Conservation (phyloP, 805 yeast species). For the Ogataea methanolica region DNA sequence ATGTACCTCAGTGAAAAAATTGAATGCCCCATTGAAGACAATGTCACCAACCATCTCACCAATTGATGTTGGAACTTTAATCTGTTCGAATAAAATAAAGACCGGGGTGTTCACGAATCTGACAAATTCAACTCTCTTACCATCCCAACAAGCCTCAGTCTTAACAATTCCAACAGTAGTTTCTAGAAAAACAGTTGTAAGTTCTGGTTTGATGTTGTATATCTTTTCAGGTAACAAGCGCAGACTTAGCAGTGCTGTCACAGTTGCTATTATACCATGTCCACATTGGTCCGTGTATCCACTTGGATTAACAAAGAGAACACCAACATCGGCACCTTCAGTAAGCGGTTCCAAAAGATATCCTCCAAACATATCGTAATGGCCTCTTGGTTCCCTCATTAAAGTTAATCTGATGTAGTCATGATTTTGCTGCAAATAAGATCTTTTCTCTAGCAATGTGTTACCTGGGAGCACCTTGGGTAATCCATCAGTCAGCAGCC, state of each 20-base stretch:
- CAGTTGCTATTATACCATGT: slow-evolving; percentile 25
- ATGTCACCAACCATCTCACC: slow-evolving; percentile 23
- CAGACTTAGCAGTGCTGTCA: slow-evolving; percentile 16
- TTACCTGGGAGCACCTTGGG: slow-evolving; percentile 19
- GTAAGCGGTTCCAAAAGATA: slow-evolving; percentile 16
- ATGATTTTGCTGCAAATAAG: slow-evolving; percentile 13
- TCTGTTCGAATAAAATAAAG: slow-evolving; percentile 13
- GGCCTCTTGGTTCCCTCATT: slow-evolving; percentile 27
- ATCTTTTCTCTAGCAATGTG: slow-evolving; percentile 20
- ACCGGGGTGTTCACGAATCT: slow-evolving; percentile 22
- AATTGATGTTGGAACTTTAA: slow-evolving; percentile 10
- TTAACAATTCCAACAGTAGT: slow-evolving; percentile 24
- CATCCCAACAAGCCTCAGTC: slow-evolving; percentile 22
- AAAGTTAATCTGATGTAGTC: slow-evolving; percentile 22
- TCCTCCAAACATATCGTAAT: slow-evolving; percentile 28
- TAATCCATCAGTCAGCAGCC: slow-evolving; percentile 16
- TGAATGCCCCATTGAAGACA: slow-evolving; percentile 25
- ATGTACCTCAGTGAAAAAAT: slow-evolving; percentile 16
- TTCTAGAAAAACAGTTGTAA: slow-evolving; percentile 18
- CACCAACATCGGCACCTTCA: slow-evolving; percentile 23
- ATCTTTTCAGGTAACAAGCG: slow-evolving; percentile 15
- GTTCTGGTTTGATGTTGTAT: slow-evolving; percentile 18
- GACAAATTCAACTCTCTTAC: slow-evolving; percentile 19
- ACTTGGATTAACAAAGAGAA: slow-evolving; percentile 22
- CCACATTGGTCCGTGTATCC: slow-evolving; percentile 29